phyloP scores from a whole-genome alignment of 2,329 filamentous ascomycete species.

The Talaromyces marneffei region DNA sequence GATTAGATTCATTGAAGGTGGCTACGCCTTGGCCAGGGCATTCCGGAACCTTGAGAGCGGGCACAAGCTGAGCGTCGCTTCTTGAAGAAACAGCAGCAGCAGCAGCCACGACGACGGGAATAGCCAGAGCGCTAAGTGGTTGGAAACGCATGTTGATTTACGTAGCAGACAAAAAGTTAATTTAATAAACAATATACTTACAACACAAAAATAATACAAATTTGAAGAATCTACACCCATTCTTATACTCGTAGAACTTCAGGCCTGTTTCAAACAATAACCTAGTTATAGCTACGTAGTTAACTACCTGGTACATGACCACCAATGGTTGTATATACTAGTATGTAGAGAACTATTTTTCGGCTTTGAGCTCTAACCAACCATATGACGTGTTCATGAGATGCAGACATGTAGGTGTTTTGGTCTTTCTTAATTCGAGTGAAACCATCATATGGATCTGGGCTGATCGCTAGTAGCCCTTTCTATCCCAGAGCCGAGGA shows the following conservation, averaged over 20 bases:
- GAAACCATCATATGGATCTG: background rate
- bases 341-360: too few relatives aligned
- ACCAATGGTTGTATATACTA: background rate
- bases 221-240: background rate
- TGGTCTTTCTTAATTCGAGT: background rate
- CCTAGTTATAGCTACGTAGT: too few relatives aligned
- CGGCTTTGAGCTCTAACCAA: background rate
- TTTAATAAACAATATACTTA: too few relatives aligned
- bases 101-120: background rate
- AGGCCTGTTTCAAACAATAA: background rate
- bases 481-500: background rate
- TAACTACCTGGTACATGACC: background rate
- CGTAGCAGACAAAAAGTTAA: too few relatives aligned
- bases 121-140: background rate
- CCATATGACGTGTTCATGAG: background rate
- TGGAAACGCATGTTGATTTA: background rate
- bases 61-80: background rate
- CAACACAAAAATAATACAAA: too few relatives aligned
- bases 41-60: constrained; percentile 7
- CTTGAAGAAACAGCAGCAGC: too few relatives aligned
- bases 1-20: constrained; percentile 8
- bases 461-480: background rate
- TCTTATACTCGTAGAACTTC: background rate
- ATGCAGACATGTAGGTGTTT: background rate
- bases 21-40: constrained; percentile 6